Base-by-base conservation (phyloP, 2,329 filamentous ascomycete species). In the Diaporthe humulicola region DNA sequence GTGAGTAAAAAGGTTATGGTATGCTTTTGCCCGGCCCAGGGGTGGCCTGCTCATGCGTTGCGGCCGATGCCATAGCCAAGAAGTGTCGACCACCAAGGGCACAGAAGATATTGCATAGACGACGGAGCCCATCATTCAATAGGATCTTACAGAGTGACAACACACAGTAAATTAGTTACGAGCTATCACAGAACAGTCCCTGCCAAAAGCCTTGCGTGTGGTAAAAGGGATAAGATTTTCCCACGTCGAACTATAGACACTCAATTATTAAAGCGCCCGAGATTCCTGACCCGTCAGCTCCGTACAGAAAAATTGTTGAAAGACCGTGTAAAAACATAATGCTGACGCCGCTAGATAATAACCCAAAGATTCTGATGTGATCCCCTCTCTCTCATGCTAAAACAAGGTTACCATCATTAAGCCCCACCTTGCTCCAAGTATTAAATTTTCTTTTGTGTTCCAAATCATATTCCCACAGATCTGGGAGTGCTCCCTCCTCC, bases 1-100 rank as follows among this genome's bases (percentile, higher is more conserved):
- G 74, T 85, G 74, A 79, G 77, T 17, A 17, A 5, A 6, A 12
- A 9, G 28, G 57, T n/a, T 78, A 28, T 38, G 57, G n/a, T 78
- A 28, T 38, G 28, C 2, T 48, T 22, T 33, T 40, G 36, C 17
- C 36, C 10, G 19, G 22, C n/a, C 17, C 19, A 15, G n/a, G n/a
- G 15, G 9, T n/a, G 45, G 19, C n/a, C 25, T 19, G 17, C 40
- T 25, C 2, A 4, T 45, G 25, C 14, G 2, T 30, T 22, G 50
- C 28, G 4, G 15, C 15, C 36, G 17, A 12, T 48, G 58, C 14
- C 25, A 9, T 8, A 64, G 56, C 38, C 57, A 71, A 30, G 25
- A 38, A 17, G 17, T 30, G 25, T 25, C 28, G n/a, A 9, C n/a
- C 38, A 17, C 17, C 45, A 52, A 52, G 15, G 38, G 56, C 42